A percentile compares a stretch with the other conserved stretches of the same genome.
Evolutionary conservation across 2,329 filamentous ascomycete species (phyloP).

Genomic region (Falciphora oryzae): DNA sequence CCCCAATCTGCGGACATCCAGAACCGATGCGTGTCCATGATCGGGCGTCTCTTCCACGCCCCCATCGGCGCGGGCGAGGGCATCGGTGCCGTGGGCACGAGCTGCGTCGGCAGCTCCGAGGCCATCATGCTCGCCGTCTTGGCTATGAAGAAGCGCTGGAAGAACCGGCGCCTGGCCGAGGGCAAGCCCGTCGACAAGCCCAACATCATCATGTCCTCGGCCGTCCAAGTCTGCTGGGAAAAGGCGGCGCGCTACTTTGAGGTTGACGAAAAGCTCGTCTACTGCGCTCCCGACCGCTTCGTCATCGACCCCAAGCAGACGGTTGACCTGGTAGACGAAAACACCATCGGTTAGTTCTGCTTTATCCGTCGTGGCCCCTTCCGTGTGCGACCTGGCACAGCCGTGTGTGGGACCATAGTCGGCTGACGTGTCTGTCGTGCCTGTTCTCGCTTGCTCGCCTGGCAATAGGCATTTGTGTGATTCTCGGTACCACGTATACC

Average conservation of each 20-base stretch:
- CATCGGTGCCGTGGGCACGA: slow-evolving; percentile 72
- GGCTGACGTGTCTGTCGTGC: background rate
- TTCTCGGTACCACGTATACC: slow-evolving; percentile 90
- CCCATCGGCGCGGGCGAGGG: slow-evolving; percentile 48
- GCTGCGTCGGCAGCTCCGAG: slow-evolving; percentile 84
- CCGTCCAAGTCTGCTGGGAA: slow-evolving; percentile 97
- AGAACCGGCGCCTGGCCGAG: slow-evolving; percentile 74
- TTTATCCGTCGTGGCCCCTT: too few species aligned
- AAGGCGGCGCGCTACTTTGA: slow-evolving; percentile 89
- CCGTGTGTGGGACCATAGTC: too few species aligned
- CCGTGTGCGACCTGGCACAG: background rate
- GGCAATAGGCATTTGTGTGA: slow-evolving; percentile 69
- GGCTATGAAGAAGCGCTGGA: slow-evolving; percentile 95
- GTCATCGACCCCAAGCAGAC: slow-evolving; percentile 59
- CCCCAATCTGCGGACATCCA: slow-evolving; percentile 79
- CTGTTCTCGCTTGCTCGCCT: too few species aligned
- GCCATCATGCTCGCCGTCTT: slow-evolving; percentile 77
- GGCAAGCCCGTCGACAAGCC: slow-evolving; percentile 76
- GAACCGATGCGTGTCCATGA: slow-evolving; percentile 89
- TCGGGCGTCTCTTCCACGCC: slow-evolving; percentile 81
- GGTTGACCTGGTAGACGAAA: slow-evolving; percentile 57
- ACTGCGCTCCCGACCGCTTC: slow-evolving; percentile 53
- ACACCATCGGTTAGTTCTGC: slow-evolving; percentile 51
- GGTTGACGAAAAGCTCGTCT: slow-evolving; percentile 78
- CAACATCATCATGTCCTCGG: slow-evolving; percentile 93